phyloP scores from a whole-genome alignment of 2,329 filamentous ascomycete genomes.

The Bipolaris sorokiniana region DNA sequence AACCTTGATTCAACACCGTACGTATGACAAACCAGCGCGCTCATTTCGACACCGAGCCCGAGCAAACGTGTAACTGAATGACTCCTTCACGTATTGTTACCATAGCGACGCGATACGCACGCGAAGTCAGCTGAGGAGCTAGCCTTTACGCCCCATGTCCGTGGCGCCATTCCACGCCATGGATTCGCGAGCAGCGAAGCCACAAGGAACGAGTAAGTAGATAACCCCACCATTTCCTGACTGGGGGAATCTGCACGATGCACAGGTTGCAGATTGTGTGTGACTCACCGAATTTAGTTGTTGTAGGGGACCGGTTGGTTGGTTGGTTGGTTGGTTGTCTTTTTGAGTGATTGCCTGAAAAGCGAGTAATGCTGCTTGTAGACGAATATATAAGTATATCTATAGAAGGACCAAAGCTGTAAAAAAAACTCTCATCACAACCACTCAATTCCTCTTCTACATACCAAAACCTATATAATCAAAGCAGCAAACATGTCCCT shows the following conservation, averaged over 20 bases:
- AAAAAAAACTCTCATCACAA: too few relatives aligned
- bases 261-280: background rate
- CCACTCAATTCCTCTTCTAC: too few relatives aligned
- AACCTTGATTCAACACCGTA: too few relatives aligned
- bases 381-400: too few relatives aligned
- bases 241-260: background rate
- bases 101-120: background rate
- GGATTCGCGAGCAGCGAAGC: background rate
- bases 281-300: too few relatives aligned
- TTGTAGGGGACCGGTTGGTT: too few relatives aligned
- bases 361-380: too few relatives aligned
- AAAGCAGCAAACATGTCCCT: background rate
- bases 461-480: too few relatives aligned
- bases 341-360: too few relatives aligned
- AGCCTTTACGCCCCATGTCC: background rate
- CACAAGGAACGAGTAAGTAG: background rate
- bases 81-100: background rate
- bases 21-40: background rate
- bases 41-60: background rate
- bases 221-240: background rate
- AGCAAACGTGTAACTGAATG: background rate
- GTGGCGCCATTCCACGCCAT: background rate
- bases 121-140: conserved; percentile 1
- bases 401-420: too few relatives aligned
- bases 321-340: too few relatives aligned